A percentile compares a stretch with the other conserved stretches of the same genome.
Conservation (phyloP, 495 filamentous ascomycete species). For the Darksidea phi region DNA sequence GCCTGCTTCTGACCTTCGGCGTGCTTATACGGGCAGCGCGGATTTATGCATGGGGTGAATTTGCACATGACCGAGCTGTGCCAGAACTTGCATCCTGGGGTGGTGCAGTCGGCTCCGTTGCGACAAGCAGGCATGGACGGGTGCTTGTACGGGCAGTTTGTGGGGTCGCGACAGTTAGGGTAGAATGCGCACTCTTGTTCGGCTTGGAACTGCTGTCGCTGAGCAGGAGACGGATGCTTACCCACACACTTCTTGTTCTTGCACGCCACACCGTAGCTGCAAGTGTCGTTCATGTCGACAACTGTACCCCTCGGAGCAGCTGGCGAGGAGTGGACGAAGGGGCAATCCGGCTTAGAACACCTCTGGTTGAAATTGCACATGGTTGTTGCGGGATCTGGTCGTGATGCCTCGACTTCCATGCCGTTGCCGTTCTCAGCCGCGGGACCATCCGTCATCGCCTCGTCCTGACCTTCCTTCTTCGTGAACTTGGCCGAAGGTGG, state of each 20-base stretch:
- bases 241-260: slow-evolving; percentile 92
- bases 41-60: slow-evolving; percentile 86
- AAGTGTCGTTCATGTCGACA: slow-evolving; percentile 76
- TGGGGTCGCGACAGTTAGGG: slow-evolving; percentile 82
- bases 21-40: slow-evolving; percentile 83
- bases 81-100: slow-evolving; percentile 83
- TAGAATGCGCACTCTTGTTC: slow-evolving; percentile 92
- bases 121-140: slow-evolving; percentile 77
- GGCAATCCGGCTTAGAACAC: slow-evolving; percentile 86
- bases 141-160: slow-evolving; percentile 82
- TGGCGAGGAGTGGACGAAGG: slow-evolving; percentile 90
- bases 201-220: slow-evolving; percentile 69
- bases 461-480: slow-evolving; percentile 33
- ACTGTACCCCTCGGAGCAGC: slow-evolving; percentile 79
- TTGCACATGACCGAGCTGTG: slow-evolving; percentile 82
- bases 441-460: slow-evolving; percentile 37
- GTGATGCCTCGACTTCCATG: slow-evolving; percentile 50
- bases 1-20: slow-evolving; percentile 78
- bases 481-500: slow-evolving; percentile 28
- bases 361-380: slow-evolving; percentile 83
- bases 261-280: slow-evolving; percentile 84
- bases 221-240: slow-evolving; percentile 87
- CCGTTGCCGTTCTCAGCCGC: slow-evolving; percentile 48
- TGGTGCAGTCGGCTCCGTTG: slow-evolving; percentile 88
- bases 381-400: slow-evolving; percentile 49